These are phyloP conservation scores for Halophytophthora polymorphica DNA, from an alignment of 352 stramenopile species.

Conservation along the genomic window DNA sequence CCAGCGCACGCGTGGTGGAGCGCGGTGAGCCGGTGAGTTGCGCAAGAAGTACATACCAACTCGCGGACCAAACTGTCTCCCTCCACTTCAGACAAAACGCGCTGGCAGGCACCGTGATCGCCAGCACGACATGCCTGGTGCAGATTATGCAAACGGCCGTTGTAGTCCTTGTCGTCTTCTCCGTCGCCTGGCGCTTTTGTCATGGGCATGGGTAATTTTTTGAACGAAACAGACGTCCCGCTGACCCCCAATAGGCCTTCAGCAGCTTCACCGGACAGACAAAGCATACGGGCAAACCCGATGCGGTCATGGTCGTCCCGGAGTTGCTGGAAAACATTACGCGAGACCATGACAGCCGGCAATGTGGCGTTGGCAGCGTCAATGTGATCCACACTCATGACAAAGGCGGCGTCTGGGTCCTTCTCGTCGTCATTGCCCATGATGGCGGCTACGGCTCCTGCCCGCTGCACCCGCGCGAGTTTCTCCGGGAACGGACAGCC, in stretches of 20 bases:
- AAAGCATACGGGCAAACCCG: constrained; percentile 39
- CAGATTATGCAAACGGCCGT: constrained; percentile 3
- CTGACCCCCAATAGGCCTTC: constrained; percentile 23
- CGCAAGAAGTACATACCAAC: constrained; percentile 7
- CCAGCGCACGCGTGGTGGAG: constrained; percentile 53
- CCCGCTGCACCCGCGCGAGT: constrained; percentile 53
- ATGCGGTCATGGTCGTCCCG: constrained; percentile 11
- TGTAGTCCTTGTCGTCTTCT: not conserved
- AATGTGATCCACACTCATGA: constrained; percentile 75
- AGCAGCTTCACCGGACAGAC: constrained; percentile 44
- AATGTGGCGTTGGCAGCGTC: constrained; percentile 62
- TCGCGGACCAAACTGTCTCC: constrained; percentile 2
- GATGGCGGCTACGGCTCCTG: constrained; percentile 54
- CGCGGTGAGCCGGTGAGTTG: constrained; percentile 24
- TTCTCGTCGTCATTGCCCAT: constrained; percentile 62
- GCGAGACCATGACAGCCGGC: constrained; percentile 69
- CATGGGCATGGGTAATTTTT: constrained; percentile 12
- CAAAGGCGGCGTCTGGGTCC: constrained; percentile 50
- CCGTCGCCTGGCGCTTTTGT: not conserved
- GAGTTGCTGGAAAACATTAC: constrained; percentile 36
- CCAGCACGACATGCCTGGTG: constrained; percentile 37
- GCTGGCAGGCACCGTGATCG: constrained; percentile 42
- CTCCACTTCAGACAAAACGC: constrained; percentile 20
- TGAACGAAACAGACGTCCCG: constrained; percentile 21
- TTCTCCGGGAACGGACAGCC: constrained; percentile 70